These are phyloP conservation scores for Arxiozyma telluris DNA, from an alignment of 1,139 yeast species.

Conservation along the genomic window DNA sequence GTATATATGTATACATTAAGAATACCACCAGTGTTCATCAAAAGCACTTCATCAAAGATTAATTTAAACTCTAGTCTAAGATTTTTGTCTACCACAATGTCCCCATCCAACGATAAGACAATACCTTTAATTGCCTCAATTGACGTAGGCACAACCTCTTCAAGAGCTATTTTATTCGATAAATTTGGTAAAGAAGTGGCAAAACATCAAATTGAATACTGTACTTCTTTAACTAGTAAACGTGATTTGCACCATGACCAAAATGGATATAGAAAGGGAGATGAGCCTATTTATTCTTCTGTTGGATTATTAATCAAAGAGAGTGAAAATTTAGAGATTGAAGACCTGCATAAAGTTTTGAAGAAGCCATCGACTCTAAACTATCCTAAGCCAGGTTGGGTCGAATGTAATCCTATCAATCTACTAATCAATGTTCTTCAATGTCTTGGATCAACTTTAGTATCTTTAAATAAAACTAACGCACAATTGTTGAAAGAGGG, in stretches of 20 bases:
- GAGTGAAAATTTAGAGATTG: conserved; percentile 53
- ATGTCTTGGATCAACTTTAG: conserved; percentile 59
- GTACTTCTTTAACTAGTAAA: conserved; percentile 52
- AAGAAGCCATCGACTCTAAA: conserved; percentile 45
- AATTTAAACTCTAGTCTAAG: not conserved
- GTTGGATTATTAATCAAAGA: conserved; percentile 63
- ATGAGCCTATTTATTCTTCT: conserved; percentile 45
- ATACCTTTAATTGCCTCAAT: conserved; percentile 58
- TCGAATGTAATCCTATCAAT: conserved; percentile 86
- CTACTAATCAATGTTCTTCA: conserved; percentile 75
- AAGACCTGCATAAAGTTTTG: conserved; percentile 32
- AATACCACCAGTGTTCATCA: not conserved
- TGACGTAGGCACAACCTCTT: conserved; percentile 91
- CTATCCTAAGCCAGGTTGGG: conserved; percentile 84
- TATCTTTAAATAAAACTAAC: conserved; percentile 50
- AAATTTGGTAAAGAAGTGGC: conserved; percentile 70
- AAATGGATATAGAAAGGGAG: conserved; percentile 21
- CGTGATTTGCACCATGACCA: conserved; percentile 19
- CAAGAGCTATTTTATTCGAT: conserved; percentile 79
- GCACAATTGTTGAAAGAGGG: conserved; percentile 39
- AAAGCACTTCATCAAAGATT: not conserved
- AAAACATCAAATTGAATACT: conserved; percentile 80
- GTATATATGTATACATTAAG: not conserved
- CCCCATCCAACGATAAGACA: conserved; percentile 3
- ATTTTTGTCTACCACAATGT: not conserved